These are phyloP conservation scores for Jackrogersella minutella DNA, from an alignment of 495 filamentous ascomycete species.

Conservation along the genomic window DNA sequence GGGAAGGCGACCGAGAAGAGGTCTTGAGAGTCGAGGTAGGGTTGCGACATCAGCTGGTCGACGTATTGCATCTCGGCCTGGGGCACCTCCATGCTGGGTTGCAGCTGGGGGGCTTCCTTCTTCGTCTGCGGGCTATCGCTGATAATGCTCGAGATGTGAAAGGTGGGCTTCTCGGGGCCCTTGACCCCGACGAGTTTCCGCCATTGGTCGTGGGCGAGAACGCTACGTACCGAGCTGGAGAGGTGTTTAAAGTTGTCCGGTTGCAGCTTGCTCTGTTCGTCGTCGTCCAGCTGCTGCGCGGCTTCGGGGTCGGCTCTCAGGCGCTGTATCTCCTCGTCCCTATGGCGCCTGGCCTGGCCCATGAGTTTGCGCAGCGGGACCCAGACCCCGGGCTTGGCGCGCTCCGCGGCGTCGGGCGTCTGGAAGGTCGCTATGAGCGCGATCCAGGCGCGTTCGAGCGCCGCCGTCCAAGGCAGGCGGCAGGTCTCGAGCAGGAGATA, in stretches of 20 bases:
- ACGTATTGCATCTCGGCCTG: conserved; percentile 40
- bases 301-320: conserved; percentile 53
- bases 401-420: conserved; percentile 59
- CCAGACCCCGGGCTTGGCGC: conserved; percentile 74
- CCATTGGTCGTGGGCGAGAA: conserved; percentile 53
- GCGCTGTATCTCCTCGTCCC: conserved; percentile 57
- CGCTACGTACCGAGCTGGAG: conserved; percentile 47
- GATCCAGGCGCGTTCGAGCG: conserved; percentile 83
- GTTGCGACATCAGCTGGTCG: conserved; percentile 46
- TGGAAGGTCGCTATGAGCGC: conserved; percentile 71
- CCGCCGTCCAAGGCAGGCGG: conserved; percentile 67
- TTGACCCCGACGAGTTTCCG: conserved; percentile 55
- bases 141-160: background rate
- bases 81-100: conserved; percentile 7
- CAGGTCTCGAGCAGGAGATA: conserved; percentile 81
- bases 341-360: conserved; percentile 67
- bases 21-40: conserved; percentile 45
- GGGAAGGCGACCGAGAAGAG: conserved; percentile 37
- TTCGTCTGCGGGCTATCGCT: conserved; percentile 14
- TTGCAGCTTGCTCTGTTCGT: conserved; percentile 46
- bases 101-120: background rate
- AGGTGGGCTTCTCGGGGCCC: conserved; percentile 17
- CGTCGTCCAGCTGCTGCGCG: conserved; percentile 50
- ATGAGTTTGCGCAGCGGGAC: conserved; percentile 75
- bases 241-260: conserved; percentile 51